These are phyloP conservation scores for Fistulinella prunicolor DNA, from an alignment of 768 basidiomycete genomes.

Conservation along the genomic window DNA sequence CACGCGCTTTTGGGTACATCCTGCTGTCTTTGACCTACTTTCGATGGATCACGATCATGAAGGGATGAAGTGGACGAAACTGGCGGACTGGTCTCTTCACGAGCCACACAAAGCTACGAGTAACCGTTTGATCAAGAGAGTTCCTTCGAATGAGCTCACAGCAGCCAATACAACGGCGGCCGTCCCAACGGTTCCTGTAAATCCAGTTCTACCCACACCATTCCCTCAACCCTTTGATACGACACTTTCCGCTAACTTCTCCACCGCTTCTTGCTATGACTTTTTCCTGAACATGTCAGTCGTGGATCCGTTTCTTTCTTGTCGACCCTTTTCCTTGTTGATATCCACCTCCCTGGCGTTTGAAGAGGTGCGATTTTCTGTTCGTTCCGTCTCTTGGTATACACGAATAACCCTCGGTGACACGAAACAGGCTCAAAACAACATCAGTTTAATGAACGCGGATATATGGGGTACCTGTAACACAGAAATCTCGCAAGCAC, in stretches of 20 bases:
- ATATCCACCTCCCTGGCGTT: slow-evolving; percentile 53
- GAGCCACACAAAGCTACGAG: slow-evolving; percentile 35
- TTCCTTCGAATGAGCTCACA: slow-evolving; percentile 1
- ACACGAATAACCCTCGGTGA: slow-evolving; percentile 1
- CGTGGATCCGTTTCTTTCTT: slow-evolving; percentile 57
- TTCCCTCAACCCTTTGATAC: slow-evolving; percentile 77
- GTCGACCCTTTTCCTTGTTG: slow-evolving; percentile 73
- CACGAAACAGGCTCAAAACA: slow-evolving; percentile 56
- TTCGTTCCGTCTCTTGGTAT: background rate
- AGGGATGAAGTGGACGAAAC: slow-evolving; percentile 31
- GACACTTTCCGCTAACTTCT: slow-evolving; percentile 61
- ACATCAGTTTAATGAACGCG: slow-evolving; percentile 59
- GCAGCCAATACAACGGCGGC: slow-evolving; percentile 14
- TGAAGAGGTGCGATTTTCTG: slow-evolving; percentile 40
- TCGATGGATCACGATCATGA: slow-evolving; percentile 25
- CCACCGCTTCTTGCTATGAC: slow-evolving; percentile 56
- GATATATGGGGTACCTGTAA: slow-evolving; percentile 83
- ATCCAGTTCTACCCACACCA: slow-evolving; percentile 61
- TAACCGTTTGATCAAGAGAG: slow-evolving; percentile 9
- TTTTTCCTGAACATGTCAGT: slow-evolving; percentile 80
- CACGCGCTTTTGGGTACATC: slow-evolving; percentile 50
- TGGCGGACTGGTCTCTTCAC: slow-evolving; percentile 40
- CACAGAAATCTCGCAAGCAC: slow-evolving; percentile 42
- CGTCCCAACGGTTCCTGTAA: slow-evolving; percentile 26
- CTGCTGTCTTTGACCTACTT: slow-evolving; percentile 43